Conservation (phyloP, 2,329 filamentous ascomycete species). For the Botrytis elliptica region DNA sequence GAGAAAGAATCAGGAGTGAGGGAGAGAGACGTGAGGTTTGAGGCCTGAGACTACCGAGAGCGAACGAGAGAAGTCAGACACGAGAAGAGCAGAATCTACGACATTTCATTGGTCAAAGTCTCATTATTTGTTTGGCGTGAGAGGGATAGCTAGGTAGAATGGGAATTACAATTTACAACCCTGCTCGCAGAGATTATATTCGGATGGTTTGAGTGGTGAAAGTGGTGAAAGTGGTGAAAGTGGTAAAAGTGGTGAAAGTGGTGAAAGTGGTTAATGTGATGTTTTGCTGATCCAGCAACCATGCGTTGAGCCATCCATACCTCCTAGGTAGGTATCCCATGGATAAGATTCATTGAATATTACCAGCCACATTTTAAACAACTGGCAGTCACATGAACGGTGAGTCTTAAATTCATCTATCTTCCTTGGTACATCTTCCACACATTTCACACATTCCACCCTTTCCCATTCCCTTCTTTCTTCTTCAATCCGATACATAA, state of each 20-base stretch:
- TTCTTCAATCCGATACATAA: too few relatives aligned
- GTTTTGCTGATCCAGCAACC: background rate
- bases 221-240: background rate
- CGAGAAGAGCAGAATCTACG: background rate
- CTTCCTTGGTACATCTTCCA: background rate
- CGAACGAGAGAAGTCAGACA: background rate
- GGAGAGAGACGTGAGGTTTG: background rate
- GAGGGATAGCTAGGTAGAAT: background rate
- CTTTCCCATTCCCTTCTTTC: background rate
- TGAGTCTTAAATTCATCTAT: background rate
- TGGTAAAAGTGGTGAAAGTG: background rate
- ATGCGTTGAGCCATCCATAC: background rate
- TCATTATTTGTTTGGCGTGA: background rate
- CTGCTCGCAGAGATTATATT: background rate
- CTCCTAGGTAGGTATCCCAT: too few relatives aligned
- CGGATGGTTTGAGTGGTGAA: background rate
- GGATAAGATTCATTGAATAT: background rate
- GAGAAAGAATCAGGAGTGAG: background rate
- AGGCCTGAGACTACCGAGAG: background rate
- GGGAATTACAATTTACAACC: background rate
- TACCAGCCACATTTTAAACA: constrained; percentile 7
- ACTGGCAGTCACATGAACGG: constrained; percentile 3
- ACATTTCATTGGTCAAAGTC: background rate
- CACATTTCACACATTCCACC: background rate
- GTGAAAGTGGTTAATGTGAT: background rate